Conservation (phyloP, 108 stramenopile genomes). For the Cyclostephanos tholiformis region DNA sequence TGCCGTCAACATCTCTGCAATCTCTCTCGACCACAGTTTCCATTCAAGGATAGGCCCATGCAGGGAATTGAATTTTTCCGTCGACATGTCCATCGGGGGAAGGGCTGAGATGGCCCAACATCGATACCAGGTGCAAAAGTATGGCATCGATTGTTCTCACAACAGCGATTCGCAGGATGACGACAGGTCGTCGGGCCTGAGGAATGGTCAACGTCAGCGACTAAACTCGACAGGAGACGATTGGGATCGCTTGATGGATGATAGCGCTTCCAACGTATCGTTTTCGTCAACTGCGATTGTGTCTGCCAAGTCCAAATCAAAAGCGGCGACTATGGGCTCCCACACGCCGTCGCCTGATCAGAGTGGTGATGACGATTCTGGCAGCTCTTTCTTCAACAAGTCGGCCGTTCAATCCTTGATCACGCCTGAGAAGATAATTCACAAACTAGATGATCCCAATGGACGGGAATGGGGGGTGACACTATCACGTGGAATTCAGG, state of each 20-base stretch:
- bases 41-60: constrained; percentile 10
- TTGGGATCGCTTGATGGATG: constrained; percentile 45
- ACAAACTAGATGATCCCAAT: background rate
- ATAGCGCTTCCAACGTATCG: constrained; percentile 24
- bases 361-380: constrained; percentile 16
- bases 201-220: background rate
- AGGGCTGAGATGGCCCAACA: constrained; percentile 44
- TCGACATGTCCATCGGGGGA: constrained; percentile 50
- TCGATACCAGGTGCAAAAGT: constrained; percentile 37
- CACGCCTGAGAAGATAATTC: constrained; percentile 33
- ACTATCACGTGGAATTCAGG: constrained; percentile 19
- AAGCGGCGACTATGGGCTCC: constrained; percentile 10
- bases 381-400: constrained; percentile 34
- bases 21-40: constrained; percentile 26
- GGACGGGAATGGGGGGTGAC: constrained; percentile 7
- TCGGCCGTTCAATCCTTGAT: constrained; percentile 23
- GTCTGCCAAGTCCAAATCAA: background rate
- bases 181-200: background rate
- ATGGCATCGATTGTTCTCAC: constrained; percentile 34
- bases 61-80: constrained; percentile 32
- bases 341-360: constrained; percentile 24
- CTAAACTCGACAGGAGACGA: constrained; percentile 23
- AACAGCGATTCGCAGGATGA: background rate
- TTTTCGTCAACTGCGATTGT: constrained; percentile 27
- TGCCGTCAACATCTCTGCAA: constrained; percentile 18